Evolutionary conservation across 75 land plant genomes (phyloP).

Genomic region (Adiantum capillusveneris): DNA sequence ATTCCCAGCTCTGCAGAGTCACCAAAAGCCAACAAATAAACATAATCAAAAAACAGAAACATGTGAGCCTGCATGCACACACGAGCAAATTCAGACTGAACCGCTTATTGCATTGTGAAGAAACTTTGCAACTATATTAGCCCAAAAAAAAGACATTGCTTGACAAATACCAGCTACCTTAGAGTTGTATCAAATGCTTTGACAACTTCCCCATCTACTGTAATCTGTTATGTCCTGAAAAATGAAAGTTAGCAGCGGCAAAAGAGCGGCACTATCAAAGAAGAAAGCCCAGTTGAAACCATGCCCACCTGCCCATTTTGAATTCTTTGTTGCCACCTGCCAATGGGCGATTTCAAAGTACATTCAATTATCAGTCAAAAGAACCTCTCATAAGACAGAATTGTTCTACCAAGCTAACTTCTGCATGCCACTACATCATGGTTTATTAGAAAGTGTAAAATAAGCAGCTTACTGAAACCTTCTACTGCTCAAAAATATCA

Average conservation of each 20-base stretch:
- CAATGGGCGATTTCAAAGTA: background rate
- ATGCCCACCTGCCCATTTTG: constrained; percentile 19
- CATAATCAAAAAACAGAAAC: background rate
- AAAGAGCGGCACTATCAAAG: background rate
- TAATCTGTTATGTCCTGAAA: constrained; percentile 12
- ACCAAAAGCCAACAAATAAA: background rate
- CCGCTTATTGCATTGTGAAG: too few species aligned
- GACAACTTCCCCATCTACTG: constrained; percentile 12
- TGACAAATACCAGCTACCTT: background rate
- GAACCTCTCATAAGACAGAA: too few species aligned
- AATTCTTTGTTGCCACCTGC: constrained; percentile 34
- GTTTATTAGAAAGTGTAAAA: too few species aligned
- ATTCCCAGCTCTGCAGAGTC: constrained; percentile 18
- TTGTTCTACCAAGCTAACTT: too few species aligned
- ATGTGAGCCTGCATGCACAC: too few species aligned
- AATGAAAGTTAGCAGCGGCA: background rate
- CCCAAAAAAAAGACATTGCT: too few species aligned
- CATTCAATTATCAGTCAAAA: background rate
- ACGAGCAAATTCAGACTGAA: too few species aligned
- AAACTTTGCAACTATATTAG: too few species aligned
- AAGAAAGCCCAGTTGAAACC: background rate
- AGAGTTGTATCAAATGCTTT: background rate
- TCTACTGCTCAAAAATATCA: too few species aligned
- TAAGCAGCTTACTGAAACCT: too few species aligned
- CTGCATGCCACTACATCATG: too few species aligned